Evolutionary conservation across 2,329 filamentous ascomycete species (phyloP), one percentile per base, ranked within the genome.

Genomic region (Ilyonectria destructans): DNA sequence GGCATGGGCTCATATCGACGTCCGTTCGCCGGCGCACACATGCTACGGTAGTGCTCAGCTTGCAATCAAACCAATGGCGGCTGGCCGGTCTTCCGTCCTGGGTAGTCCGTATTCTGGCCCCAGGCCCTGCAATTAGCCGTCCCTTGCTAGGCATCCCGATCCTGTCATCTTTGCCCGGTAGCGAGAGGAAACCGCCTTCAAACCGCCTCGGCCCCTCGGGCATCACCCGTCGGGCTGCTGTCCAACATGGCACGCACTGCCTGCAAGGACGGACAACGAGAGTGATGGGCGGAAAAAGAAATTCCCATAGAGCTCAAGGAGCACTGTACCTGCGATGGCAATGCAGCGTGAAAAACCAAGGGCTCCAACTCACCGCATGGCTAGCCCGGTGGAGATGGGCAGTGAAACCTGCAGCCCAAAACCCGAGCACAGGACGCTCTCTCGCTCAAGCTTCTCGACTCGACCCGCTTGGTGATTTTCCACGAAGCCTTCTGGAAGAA

Each of bases 1-100:
- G 56, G 43, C 46, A 62, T 73, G 72, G 71, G 73, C 73, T 75
- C 73, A 75, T 61, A 59, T 71, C 61, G 46, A 66, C 71, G 71
- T 72, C 69, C 71, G 71, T 68, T 45, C 48, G 43, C 29, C 61
- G 56, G 54, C 54, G 35, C 48, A 15, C 19, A 45, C 40, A n/a
- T 43, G 15, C 40, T 43, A n/a, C 40, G n/a, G 51, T 26, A 54
- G 60, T 57, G 26, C 56, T 48, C 43, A 23, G 57, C 58, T 43
- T 43, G 7, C 13, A 43, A 61, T 49, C 57, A 61, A 61, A 60
- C 56, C 40, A 45, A 43, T 40, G 45, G 9, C 31, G 46, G 10
- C 46, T 48, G 33, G 58, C 13, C 5, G 46, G 13, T 17, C 6
- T 26, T 40, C 57, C 26, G 48, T 46, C 40, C 21, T 29, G 17